Base-by-base conservation (phyloP, 495 filamentous ascomycete species). In the Penicillium robsamsonii region DNA sequence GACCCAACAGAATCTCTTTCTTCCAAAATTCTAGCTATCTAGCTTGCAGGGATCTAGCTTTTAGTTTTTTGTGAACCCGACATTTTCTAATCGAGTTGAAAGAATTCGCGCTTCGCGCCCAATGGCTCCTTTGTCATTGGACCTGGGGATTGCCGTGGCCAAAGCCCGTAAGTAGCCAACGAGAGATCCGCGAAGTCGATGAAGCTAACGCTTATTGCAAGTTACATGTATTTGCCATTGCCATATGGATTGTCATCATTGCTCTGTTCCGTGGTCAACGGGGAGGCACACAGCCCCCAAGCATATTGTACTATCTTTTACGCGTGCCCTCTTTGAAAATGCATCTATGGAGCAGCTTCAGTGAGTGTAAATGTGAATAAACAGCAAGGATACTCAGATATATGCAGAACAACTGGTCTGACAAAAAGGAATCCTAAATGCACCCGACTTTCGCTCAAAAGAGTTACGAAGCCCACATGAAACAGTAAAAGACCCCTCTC, bases 111-210 rank as follows among this genome's bases (percentile, higher is more conserved):
- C 35, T 8, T 38, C 5, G 22, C 11, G 1, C 25, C 24, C 13
- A 0, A 46, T 30, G 44, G 25, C 8, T 46, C 6, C 44, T n/a
- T 46, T 22, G 44, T 4, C 6, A 3, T 17, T 46, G 15, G 44
- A 25, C 2, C 25, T 46, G 3, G 44, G 44, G 6, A 29, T 46
- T 46, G 44, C 44, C 17, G 44, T 30, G 24, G 15, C 12, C 24
- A 46, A 46, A 46, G n/a, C 44, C n/a, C 9, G 44, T 46, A 17
- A 30, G 44, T 46, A 29, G 44, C 44, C 24, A 46, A 46, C 29
- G 5, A 46, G 15, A 46, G 13, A 13, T 15, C 12, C 13, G 12
- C 9, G 24, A 2, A 27, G 2, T 29, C 17, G 13, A 29, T 24
- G 17, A 29, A 29, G 0, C 9, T 12, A 20, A 46, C 7, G 9